phyloP scores from a whole-genome alignment of 164 flowering plant species.

The Cinnamomum micranthum region DNA sequence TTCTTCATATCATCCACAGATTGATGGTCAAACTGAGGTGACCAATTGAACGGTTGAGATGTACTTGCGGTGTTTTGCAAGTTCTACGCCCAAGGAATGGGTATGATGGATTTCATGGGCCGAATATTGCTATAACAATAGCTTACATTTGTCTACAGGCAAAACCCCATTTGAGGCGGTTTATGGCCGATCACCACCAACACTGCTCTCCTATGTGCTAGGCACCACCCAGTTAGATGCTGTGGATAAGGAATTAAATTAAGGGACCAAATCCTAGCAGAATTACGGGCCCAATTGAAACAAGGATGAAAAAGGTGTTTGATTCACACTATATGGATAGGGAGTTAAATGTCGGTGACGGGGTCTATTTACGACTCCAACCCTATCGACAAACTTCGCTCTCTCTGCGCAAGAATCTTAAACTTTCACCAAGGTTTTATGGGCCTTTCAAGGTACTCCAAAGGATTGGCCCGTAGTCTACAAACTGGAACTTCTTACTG shows the following conservation, averaged over 20 bases:
- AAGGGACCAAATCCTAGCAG: not conserved
- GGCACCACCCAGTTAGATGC: not conserved
- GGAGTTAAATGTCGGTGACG: not conserved
- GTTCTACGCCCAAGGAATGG: conserved; percentile 4
- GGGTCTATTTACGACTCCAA: not conserved
- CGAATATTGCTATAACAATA: not conserved
- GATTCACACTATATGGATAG: not conserved
- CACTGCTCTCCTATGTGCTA: not conserved
- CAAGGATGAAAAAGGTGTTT: not conserved
- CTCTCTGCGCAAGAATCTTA: not conserved
- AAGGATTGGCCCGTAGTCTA: not conserved
- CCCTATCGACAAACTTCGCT: not conserved
- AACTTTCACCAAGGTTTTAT: not conserved
- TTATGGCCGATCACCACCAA: not conserved
- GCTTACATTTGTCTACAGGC: not conserved
- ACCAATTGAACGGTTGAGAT: not conserved
- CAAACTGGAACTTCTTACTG: not conserved
- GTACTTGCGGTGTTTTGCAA: not conserved
- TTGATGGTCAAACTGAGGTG: not conserved
- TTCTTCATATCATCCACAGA: no score
- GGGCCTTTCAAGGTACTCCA: not conserved
- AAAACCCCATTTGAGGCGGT: not conserved
- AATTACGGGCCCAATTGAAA: not conserved
- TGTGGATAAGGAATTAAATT: not conserved
- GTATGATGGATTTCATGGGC: conserved; percentile 4